These are phyloP conservation scores for Juncus inflexus DNA, from an alignment of 176 grass and related monocot genomes.

Conservation along the genomic window DNA sequence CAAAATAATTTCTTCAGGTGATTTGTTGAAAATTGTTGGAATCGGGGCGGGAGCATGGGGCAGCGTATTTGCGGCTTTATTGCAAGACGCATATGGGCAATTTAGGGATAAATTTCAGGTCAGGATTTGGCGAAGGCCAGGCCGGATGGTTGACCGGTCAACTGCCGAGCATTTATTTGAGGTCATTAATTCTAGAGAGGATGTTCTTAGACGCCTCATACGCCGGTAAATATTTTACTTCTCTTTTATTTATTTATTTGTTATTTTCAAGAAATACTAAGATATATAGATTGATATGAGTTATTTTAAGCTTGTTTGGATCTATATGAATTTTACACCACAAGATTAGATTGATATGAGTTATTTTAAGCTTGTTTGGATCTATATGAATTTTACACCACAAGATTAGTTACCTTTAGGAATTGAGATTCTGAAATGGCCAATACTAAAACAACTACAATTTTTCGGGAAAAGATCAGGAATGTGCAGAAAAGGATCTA, in stretches of 20 bases:
- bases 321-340: no score
- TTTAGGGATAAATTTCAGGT: conserved; percentile 92
- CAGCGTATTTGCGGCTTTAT: conserved; percentile 81
- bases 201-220: conserved; percentile 80
- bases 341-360: no score
- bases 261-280: background rate
- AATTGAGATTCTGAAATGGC: no score
- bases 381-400: no score
- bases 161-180: conserved; percentile 82
- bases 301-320: no score
- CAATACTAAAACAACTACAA: no score
- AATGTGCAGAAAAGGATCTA: no score
- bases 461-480: no score
- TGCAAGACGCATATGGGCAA: conserved; percentile 87
- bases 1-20: conserved; percentile 15
- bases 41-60: conserved; percentile 94
- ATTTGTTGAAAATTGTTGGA: conserved; percentile 92
- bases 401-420: no score
- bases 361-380: no score
- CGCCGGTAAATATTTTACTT: conserved; percentile 33
- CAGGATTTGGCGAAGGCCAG: conserved; percentile 76
- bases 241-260: background rate
- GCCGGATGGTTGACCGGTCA: conserved; percentile 56
- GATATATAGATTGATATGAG: no score
- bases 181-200: conserved; percentile 95